phyloP scores from a whole-genome alignment of 192 early-diverging fungal species.

The Linnemannia hyalina region DNA sequence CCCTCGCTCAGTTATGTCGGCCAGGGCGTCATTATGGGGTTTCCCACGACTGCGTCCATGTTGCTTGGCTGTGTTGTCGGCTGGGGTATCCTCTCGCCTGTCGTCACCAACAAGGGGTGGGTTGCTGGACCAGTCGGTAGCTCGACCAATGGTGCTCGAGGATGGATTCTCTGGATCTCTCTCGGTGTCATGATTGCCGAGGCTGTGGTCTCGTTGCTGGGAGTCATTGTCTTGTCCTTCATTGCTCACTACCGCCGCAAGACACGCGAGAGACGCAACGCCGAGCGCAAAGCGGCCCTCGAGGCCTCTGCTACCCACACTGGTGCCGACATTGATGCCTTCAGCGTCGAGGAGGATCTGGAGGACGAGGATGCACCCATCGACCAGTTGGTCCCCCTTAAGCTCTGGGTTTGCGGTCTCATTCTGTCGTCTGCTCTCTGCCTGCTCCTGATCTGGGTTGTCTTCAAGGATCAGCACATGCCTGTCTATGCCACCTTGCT shows the following conservation, averaged over 20 bases:
- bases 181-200: constrained; percentile 87
- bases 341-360: constrained; percentile 20
- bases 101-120: constrained; percentile 75
- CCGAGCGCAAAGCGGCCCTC: constrained; percentile 27
- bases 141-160: constrained; percentile 78
- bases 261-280: constrained; percentile 14
- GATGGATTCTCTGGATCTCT: constrained; percentile 88
- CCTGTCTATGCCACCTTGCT: constrained; percentile 76
- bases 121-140: constrained; percentile 77
- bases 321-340: constrained; percentile 27
- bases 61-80: constrained; percentile 76
- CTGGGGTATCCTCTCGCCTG: constrained; percentile 82
- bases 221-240: constrained; percentile 60
- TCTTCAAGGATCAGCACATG: constrained; percentile 72
- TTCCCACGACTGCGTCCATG: constrained; percentile 82
- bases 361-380: constrained; percentile 64
- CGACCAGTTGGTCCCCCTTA: constrained; percentile 70
- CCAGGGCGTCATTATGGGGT: constrained; percentile 87
- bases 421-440: constrained; percentile 70
- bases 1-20: constrained; percentile 84
- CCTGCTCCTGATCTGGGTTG: constrained; percentile 69
- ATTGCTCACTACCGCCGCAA: constrained; percentile 60
- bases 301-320: constrained; percentile 36
- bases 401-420: constrained; percentile 75
- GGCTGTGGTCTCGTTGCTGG: constrained; percentile 69